Evolutionary conservation across 495 filamentous ascomycete genomes (phyloP).

Genomic region (Geoglossum glabrum): DNA sequence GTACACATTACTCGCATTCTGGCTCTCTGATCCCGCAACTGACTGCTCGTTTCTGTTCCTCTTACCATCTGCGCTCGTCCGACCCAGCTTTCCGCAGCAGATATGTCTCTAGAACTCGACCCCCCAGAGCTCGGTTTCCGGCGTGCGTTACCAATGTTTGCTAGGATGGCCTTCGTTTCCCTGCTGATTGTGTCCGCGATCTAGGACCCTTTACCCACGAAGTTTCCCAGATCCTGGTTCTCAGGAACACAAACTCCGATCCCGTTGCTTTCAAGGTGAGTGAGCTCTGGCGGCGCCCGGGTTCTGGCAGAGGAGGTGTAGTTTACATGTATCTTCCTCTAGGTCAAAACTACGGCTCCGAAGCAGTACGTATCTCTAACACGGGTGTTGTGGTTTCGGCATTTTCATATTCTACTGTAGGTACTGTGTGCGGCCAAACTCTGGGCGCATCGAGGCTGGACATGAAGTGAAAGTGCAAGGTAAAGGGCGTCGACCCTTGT

Average conservation of each 20-base stretch:
- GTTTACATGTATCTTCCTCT: background rate
- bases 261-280: slow-evolving; percentile 90
- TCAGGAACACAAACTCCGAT: slow-evolving; percentile 57
- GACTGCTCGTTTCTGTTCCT: background rate
- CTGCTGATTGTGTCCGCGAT: background rate
- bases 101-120: slow-evolving; percentile 86
- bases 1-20: background rate
- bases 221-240: slow-evolving; percentile 62
- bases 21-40: background rate
- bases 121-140: slow-evolving; percentile 83
- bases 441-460: slow-evolving; percentile 78
- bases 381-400: background rate
- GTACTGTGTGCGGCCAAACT: slow-evolving; percentile 96
- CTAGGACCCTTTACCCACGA: slow-evolving; percentile 83
- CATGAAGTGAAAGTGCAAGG: slow-evolving; percentile 81
- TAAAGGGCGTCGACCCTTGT: slow-evolving; percentile 22
- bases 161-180: background rate
- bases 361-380: slow-evolving; percentile 58
- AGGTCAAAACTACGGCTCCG: slow-evolving; percentile 98
- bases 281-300: background rate
- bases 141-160: slow-evolving; percentile 35
- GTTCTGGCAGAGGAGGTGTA: background rate
- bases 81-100: background rate
- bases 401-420: slow-evolving; percentile 23
- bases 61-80: background rate